phyloP scores from a whole-genome alignment of 140 eudicot genomes.

The Bidens hawaiensis region DNA sequence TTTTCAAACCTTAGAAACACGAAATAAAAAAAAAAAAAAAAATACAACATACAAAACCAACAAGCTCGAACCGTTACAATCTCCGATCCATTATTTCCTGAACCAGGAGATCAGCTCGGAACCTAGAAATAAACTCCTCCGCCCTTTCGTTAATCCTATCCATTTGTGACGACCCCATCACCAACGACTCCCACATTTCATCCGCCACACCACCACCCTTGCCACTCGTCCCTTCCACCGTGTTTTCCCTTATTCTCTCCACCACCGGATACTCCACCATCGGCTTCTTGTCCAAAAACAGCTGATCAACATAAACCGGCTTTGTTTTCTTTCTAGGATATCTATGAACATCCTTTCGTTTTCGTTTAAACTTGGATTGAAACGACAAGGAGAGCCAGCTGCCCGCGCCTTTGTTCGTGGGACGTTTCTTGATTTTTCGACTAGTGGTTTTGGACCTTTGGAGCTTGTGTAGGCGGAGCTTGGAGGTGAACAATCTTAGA shows the following conservation, averaged over 20 bases:
- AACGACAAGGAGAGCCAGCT: conserved; percentile 31
- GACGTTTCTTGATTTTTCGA: conserved; percentile 36
- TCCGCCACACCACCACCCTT: conserved; percentile 31
- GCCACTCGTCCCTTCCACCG: conserved; percentile 20
- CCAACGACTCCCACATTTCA: conserved; percentile 76
- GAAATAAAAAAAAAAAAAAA: background rate
- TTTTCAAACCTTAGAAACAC: conserved; percentile 10
- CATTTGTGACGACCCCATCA: conserved; percentile 53
- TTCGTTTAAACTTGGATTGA: conserved; percentile 31
- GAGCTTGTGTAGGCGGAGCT: conserved; percentile 44
- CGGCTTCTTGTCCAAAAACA: conserved; percentile 33
- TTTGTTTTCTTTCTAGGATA: conserved; percentile 34
- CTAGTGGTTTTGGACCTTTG: conserved; percentile 33
- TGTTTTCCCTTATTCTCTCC: conserved; percentile 10
- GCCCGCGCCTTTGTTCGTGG: conserved; percentile 3
- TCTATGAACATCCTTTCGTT: conserved; percentile 10
- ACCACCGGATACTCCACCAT: conserved; percentile 10
- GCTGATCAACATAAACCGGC: conserved; percentile 44
- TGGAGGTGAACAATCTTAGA: conserved; percentile 37
- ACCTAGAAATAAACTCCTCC: conserved; percentile 65
- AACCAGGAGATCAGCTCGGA: conserved; percentile 54
- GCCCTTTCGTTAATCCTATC: conserved; percentile 64
- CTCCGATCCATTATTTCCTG: conserved; percentile 44
- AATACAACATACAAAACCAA: background rate
- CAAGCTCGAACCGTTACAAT: conserved; percentile 27